A percentile compares a stretch with the other conserved stretches of the same genome.
These are phyloP conservation scores for Mycena sp. DNA, from an alignment of 1,284 basidiomycete genomes.

Conservation along the genomic window DNA sequence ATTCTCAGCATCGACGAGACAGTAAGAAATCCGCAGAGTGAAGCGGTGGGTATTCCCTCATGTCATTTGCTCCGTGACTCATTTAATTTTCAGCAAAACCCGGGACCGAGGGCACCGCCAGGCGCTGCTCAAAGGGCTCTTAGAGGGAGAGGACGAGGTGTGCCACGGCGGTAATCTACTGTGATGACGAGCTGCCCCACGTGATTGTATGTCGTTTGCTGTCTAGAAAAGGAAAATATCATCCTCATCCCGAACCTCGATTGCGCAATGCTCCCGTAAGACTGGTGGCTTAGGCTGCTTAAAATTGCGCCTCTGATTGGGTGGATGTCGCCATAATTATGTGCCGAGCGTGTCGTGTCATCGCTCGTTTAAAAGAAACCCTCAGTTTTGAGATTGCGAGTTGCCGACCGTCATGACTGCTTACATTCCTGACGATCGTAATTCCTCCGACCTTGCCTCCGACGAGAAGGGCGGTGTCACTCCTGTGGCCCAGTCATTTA, in stretches of 20 bases:
- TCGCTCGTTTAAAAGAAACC: neutral
- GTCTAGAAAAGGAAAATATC: conserved; percentile 25
- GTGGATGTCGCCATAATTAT: conserved; percentile 15
- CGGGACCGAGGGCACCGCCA: conserved; percentile 86
- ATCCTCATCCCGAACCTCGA: conserved; percentile 10
- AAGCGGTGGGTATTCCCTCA: conserved; percentile 67
- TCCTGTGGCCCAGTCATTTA: conserved; percentile 27
- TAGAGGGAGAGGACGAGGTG: conserved; percentile 84
- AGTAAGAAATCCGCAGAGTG: conserved; percentile 91
- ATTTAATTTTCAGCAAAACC: conserved; percentile 53
- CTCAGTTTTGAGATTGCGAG: neutral
- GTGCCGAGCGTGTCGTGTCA: neutral
- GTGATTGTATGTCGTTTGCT: conserved; percentile 16
- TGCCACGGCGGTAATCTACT: conserved; percentile 68
- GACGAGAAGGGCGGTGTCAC: conserved; percentile 36
- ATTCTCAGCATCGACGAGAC: conserved; percentile 97
- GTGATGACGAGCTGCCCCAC: no score
- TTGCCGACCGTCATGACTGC: conserved; percentile 35
- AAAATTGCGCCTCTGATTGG: neutral
- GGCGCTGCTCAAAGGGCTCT: conserved; percentile 86
- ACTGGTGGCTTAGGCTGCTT: no score
- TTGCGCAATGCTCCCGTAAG: conserved; percentile 4
- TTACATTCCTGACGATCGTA: conserved; percentile 24
- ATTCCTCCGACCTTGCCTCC: conserved; percentile 18
- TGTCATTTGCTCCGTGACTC: conserved; percentile 23